Evolutionary conservation across 176 grass and related monocot genomes (phyloP), one percentile per base, ranked within the genome.

Genomic region (Carex kokanica): DNA sequence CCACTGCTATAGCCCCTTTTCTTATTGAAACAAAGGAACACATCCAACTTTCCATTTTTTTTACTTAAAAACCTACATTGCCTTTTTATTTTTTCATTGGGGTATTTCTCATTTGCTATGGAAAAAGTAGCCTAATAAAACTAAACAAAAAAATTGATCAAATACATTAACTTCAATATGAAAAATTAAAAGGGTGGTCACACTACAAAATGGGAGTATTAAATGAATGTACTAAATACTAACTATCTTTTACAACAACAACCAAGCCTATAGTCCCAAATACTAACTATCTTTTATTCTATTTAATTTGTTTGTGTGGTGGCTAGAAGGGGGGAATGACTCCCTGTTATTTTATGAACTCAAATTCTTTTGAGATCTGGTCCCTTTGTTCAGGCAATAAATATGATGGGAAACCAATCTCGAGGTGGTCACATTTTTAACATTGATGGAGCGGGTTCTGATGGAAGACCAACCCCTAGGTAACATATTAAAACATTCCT

Each of bases 391-490:
- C 81, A 98, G 95, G 95, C 95, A 87, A 98, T 98, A 91, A 98
- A 98, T 83, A 93, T 98, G 95, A 98, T 98, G 95, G 29, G 81
- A 17, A 94, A 90, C 69, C 95, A 98, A 83, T 83, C 89, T 85
- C 90, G 89, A 87, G 95, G 95, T 83, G 95, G 95, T 59, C 95
- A 93, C 81, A 86, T 95, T 88, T 98, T 95, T 89, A 98, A 98
- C 69, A 94, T 98, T 82, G 95, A 98, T 87, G 95, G 95, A 71
- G 95, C 95, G 75, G 95, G 95, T 91, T 98, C 95, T 81, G 95
- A 98, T 91, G 95, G 92, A 87, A 98, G 95, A 73, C 95, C 95
- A 66, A 98, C 92, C 56, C 95, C 95, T 58, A 92, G 95, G 95
- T 98, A 34, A 67, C 24, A 81, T 86, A 40, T 75, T 51, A 70